Evolutionary conservation across 345 rosid genomes (phyloP).

Genomic region (Aquilaria sinensis): DNA sequence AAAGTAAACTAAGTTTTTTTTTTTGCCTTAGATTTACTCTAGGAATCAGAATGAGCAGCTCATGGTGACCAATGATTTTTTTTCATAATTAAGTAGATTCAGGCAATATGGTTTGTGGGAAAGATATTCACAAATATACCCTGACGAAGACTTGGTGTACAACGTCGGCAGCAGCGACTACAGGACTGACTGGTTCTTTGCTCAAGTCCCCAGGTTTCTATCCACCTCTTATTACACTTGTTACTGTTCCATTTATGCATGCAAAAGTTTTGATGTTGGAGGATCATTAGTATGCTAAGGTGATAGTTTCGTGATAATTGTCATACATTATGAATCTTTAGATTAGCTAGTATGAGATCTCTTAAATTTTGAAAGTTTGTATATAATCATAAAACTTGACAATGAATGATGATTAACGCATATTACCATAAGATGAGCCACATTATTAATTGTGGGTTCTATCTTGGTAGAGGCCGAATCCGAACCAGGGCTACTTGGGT

Average conservation of each 20-base stretch:
- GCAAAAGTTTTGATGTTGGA: too few species aligned
- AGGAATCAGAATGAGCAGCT: not conserved
- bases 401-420: too few species aligned
- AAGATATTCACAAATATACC: constrained; percentile 62
- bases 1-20: not conserved
- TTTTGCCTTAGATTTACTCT: not conserved
- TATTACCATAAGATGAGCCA: too few species aligned
- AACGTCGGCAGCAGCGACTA: constrained; percentile 51
- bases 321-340: too few species aligned
- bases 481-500: too few species aligned
- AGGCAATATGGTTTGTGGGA: constrained; percentile 94
- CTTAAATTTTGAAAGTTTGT: too few species aligned
- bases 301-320: too few species aligned
- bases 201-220: constrained; percentile 65
- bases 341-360: too few species aligned
- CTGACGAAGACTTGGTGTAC: constrained; percentile 57
- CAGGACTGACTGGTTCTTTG: constrained; percentile 78
- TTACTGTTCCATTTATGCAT: not conserved
- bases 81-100: constrained; percentile 31
- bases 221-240: not conserved
- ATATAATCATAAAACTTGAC: too few species aligned
- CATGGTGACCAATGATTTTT: not conserved
- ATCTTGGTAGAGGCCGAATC: too few species aligned
- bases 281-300: too few species aligned
- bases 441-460: too few species aligned